Percentiles rank a stretch among this genome's conserved stretches.
phyloP scores from a whole-genome alignment of 805 yeast species.

The Monosporozyma siamensis region DNA sequence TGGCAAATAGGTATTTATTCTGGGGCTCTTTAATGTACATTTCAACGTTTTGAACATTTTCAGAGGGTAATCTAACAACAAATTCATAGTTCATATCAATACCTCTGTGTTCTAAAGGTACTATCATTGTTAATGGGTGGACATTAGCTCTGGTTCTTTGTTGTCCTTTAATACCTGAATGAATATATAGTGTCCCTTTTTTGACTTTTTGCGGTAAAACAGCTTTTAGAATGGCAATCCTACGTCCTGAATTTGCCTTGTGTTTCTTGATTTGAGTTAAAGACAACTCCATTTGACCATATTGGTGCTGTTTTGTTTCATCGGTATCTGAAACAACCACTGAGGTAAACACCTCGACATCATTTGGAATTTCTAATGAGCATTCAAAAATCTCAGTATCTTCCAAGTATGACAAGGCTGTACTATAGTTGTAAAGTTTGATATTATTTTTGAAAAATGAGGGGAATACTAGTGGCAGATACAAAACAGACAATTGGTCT shows the following conservation, averaged over 20 bases:
- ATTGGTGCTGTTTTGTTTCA: constrained; percentile 12
- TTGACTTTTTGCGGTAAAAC: constrained; percentile 59
- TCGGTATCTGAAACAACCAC: constrained; percentile 42
- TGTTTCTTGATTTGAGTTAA: constrained; percentile 75
- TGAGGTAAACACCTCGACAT: constrained; percentile 56
- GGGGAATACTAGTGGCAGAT: constrained; percentile 81
- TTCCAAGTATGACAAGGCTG: constrained; percentile 60
- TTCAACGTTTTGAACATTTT: constrained; percentile 60
- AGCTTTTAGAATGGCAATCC: constrained; percentile 74
- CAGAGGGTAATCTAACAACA: constrained; percentile 64
- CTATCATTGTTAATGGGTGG: constrained; percentile 61
- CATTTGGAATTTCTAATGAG: constrained; percentile 60
- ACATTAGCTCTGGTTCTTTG: constrained; percentile 48
- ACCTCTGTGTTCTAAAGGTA: constrained; percentile 72
- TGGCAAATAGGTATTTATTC: constrained; percentile 45
- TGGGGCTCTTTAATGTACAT: constrained; percentile 83
- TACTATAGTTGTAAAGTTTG: constrained; percentile 58
- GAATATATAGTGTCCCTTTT: constrained; percentile 67
- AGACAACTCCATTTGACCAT: constrained; percentile 37
- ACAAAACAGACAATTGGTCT: constrained; percentile 65
- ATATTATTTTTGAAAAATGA: constrained; percentile 57
- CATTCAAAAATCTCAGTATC: constrained; percentile 77
- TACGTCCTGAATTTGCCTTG: constrained; percentile 35
- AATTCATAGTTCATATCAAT: constrained; percentile 49
- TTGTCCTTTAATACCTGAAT: constrained; percentile 55